These are phyloP conservation scores for Phytophthora uliginosa DNA, from an alignment of 352 stramenopile genomes.

Conservation along the genomic window DNA sequence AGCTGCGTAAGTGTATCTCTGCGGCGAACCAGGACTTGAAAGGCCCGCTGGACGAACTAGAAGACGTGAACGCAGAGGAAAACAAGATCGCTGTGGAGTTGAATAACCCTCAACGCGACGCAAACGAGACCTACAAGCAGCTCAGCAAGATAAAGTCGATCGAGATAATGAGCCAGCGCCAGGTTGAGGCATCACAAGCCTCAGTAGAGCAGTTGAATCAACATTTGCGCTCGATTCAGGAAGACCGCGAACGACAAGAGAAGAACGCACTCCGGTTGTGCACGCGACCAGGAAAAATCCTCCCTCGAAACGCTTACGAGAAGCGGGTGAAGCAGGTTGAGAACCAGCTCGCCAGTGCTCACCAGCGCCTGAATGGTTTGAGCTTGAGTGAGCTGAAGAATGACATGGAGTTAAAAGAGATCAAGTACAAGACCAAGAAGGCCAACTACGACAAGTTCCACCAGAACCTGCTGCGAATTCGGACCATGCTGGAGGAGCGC, in stretches of 20 bases:
- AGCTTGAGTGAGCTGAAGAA: neutral
- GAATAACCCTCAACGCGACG: neutral
- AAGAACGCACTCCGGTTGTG: neutral
- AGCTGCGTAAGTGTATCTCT: conserved; percentile 57
- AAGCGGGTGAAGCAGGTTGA: neutral
- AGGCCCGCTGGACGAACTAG: conserved; percentile 51
- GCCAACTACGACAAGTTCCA: conserved; percentile 2
- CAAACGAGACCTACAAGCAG: neutral
- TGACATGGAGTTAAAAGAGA: neutral
- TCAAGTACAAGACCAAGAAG: neutral
- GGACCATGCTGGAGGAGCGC: neutral
- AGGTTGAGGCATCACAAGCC: neutral
- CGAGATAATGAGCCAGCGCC: neutral
- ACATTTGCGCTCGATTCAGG: neutral
- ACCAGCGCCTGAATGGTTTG: neutral
- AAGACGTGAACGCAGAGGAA: conserved; percentile 42
- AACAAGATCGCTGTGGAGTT: conserved; percentile 1
- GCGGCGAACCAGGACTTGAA: conserved; percentile 67
- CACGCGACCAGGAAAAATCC: neutral
- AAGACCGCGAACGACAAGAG: neutral
- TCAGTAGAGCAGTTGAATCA: neutral
- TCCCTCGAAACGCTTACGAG: neutral
- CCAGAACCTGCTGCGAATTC: neutral
- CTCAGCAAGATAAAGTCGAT: neutral
- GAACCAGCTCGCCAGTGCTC: neutral